Evolutionary conservation across 73 alveolate species (phyloP).

Genomic region (Tetrahymena thermophila): DNA sequence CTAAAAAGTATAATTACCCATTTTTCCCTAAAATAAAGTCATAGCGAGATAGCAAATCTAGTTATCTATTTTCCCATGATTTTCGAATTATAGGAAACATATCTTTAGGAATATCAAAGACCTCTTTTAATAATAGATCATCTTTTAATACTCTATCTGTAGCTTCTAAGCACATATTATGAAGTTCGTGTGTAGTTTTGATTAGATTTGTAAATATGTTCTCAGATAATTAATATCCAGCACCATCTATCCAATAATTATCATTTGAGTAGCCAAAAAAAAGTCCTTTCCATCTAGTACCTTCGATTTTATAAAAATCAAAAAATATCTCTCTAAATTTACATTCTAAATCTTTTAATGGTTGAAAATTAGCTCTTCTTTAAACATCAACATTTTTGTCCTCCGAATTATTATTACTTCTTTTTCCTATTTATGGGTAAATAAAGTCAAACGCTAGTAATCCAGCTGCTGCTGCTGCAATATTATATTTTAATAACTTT

Average conservation of each 20-base stretch:
- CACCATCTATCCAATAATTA: background rate
- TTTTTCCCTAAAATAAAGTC: background rate
- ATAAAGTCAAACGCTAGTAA: too few relatives aligned
- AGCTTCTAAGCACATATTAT: background rate
- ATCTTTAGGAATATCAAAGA: background rate
- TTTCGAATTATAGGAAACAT: background rate
- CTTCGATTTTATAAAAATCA: background rate
- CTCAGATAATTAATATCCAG: background rate
- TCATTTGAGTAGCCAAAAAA: background rate
- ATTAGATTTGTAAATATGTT: background rate
- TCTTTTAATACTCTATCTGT: background rate
- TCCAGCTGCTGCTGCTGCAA: too few relatives aligned
- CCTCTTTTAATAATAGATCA: background rate
- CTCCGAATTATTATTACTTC: too few relatives aligned
- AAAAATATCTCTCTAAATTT: background rate
- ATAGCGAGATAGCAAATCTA: background rate
- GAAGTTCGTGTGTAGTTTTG: background rate
- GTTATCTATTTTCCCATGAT: background rate
- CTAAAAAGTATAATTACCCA: background rate
- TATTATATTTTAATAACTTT: too few relatives aligned
- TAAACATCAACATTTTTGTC: too few relatives aligned
- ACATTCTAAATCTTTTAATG: background rate
- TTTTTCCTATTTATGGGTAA: too few relatives aligned
- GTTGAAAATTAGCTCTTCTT: background rate
- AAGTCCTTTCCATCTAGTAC: background rate